Evolutionary conservation across 1,284 basidiomycete species (phyloP).

Genomic region (Calocybe gambosa): DNA sequence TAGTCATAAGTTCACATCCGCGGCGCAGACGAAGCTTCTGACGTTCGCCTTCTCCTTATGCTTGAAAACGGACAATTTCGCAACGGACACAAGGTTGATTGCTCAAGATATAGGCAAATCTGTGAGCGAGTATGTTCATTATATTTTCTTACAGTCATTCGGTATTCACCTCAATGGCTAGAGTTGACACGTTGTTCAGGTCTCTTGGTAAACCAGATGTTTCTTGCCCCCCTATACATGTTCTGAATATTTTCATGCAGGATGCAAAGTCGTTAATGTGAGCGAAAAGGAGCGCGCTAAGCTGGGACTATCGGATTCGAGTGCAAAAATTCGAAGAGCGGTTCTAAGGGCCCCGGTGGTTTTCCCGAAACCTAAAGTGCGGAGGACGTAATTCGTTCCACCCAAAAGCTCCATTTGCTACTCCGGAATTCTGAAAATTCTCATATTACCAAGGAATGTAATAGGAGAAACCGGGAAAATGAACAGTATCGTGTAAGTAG

Average conservation of each 20-base stretch:
- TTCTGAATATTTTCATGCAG: constrained; percentile 23
- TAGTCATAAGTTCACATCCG: constrained; percentile 65
- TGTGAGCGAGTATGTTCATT: constrained; percentile 47
- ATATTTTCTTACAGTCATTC: neutral
- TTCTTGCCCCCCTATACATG: constrained; percentile 7
- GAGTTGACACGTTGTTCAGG: constrained; percentile 48
- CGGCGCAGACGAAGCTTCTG: constrained; percentile 65
- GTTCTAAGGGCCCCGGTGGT: constrained; percentile 67
- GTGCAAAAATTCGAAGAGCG: constrained; percentile 59
- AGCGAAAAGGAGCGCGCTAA: constrained; percentile 57
- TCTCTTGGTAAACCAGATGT: constrained; percentile 37
- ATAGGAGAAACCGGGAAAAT: neutral
- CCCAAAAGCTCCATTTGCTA: neutral
- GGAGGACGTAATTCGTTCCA: constrained; percentile 7
- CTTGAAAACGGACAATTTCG: constrained; percentile 72
- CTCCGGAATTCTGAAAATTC: too few species aligned
- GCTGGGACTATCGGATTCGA: constrained; percentile 57
- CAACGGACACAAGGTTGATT: constrained; percentile 59
- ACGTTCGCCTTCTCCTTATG: constrained; percentile 78
- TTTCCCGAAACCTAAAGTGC: constrained; percentile 47
- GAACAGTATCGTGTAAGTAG: neutral
- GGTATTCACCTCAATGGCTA: constrained; percentile 17
- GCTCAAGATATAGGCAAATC: constrained; percentile 70
- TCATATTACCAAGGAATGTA: neutral
- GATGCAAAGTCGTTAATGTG: constrained; percentile 66